Conservation (phyloP, 2,329 filamentous ascomycete species). For the Fusarium begoniae region DNA sequence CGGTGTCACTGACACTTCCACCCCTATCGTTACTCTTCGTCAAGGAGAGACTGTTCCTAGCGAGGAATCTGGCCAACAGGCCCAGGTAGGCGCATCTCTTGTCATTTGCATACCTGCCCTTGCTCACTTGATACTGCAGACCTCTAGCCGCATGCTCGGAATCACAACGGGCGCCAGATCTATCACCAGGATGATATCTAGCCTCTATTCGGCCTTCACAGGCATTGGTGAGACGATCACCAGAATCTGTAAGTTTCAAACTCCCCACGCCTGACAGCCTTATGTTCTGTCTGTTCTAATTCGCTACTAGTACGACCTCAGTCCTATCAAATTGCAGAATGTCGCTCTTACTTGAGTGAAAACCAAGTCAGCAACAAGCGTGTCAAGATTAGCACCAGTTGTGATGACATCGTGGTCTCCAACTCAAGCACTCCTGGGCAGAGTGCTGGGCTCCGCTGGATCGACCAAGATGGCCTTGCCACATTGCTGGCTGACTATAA, state of each 20-base stretch:
- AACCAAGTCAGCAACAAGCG: constrained; percentile 42
- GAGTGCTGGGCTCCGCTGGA: constrained; percentile 34
- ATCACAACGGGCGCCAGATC: constrained; percentile 25
- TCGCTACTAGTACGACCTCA: constrained; percentile 35
- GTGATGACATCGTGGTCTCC: constrained; percentile 1
- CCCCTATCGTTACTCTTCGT: constrained; percentile 31
- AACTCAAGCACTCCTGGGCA: background rate
- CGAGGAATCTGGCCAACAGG: constrained; percentile 12
- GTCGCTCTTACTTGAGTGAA: constrained; percentile 33
- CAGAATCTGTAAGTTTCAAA: constrained; percentile 35
- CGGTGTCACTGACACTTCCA: constrained; percentile 17
- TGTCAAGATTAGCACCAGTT: constrained; percentile 35
- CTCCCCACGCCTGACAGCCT: background rate
- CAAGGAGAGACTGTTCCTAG: constrained; percentile 17
- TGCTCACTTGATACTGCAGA: constrained; percentile 11
- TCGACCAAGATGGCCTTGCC: constrained; percentile 37
- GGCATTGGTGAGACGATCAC: constrained; percentile 41
- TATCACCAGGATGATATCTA: constrained; percentile 45
- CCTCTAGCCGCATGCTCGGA: constrained; percentile 38
- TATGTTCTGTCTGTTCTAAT: background rate
- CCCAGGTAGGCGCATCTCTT: constrained; percentile 17
- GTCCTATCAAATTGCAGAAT: constrained; percentile 39
- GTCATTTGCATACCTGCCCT: background rate
- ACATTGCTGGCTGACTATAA: constrained; percentile 38
- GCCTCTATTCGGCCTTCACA: constrained; percentile 39